Base-by-base conservation (phyloP, 2,329 filamentous ascomycete genomes). In the Clarireedia paspali region DNA sequence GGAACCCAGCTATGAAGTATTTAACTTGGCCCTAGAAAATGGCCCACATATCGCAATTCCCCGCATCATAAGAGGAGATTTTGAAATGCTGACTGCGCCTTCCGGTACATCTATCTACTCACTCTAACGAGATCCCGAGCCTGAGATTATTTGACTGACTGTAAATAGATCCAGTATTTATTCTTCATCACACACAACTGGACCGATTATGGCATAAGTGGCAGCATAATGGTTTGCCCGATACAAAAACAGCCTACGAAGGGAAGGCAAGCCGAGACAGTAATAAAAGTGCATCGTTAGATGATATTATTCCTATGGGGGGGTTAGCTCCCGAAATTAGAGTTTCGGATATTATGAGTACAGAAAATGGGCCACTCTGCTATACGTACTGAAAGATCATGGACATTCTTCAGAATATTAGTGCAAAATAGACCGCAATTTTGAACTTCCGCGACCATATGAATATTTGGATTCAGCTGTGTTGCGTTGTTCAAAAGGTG, bases 151-250 rank as follows among this genome's bases (percentile, higher is more conserved):
- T n/a, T 42, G 5, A 9, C 15, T 10, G 17, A 5, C 10, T 42
- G 6, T n/a, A 7, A 42, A 47, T 77, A 80, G 63, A 67, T 48
- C 65, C 70, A 0, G 24, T 73, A 20, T 73, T 73, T 55, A 72
- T 65, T 36, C 48, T 66, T 3, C 65, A 67, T 49, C 64, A 67
- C 42, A 59, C 62, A 12, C 65, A 65, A 50, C 30, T 67, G 3
- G 65, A 67, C 40, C 56, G 63, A 4, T 20, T 64, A 15, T 71
- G 65, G 67, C 63, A 67, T 60, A 59, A 61, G 12, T 72, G 71
- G 71, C 68, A 72, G 24, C 54, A 61, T 54, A 39, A 1, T 9
- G 58, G 57, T 57, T 47, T 52, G n/a, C 10, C 24, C 26, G 24
- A 40, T 20, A 54, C 59, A 34, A 9, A 50, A 17, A 24, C n/a